Conservation (phyloP, 2,329 filamentous ascomycete species). For the Stemphylium vesicarium region DNA sequence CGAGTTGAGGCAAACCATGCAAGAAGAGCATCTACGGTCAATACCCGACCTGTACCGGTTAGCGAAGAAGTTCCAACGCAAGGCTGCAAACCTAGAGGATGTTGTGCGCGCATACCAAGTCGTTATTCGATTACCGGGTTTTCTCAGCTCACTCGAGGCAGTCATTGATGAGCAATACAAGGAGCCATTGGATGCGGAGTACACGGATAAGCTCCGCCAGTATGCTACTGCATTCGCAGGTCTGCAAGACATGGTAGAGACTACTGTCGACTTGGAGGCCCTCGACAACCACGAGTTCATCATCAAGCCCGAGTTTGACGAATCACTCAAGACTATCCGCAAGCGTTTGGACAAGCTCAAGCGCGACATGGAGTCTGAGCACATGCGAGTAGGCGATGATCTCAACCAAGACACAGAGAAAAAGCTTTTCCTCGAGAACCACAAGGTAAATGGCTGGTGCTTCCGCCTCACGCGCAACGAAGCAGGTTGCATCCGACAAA, state of each 20-base stretch:
- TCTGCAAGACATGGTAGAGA: constrained; percentile 97
- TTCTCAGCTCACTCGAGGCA: constrained; percentile 85
- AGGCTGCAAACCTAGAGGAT: constrained; percentile 89
- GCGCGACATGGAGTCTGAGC: constrained; percentile 83
- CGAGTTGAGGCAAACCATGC: constrained; percentile 91
- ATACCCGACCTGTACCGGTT: constrained; percentile 94
- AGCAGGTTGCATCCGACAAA: constrained; percentile 91
- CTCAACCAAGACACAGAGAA: constrained; percentile 94
- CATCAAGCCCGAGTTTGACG: constrained; percentile 98
- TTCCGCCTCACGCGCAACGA: constrained; percentile 91
- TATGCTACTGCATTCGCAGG: constrained; percentile 81
- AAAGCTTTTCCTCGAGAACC: constrained; percentile 97
- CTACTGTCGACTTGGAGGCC: constrained; percentile 93
- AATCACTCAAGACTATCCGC: constrained; percentile 82
- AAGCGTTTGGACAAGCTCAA: constrained; percentile 88
- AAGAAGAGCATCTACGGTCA: constrained; percentile 90
- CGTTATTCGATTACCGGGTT: constrained; percentile 86
- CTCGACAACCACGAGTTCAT: constrained; percentile 98
- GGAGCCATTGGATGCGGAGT: constrained; percentile 82
- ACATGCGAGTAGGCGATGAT: constrained; percentile 76
- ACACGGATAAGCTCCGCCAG: constrained; percentile 79
- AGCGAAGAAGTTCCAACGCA: constrained; percentile 92
- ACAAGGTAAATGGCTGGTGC: constrained; percentile 95
- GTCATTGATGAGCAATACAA: constrained; percentile 97
- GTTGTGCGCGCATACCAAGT: constrained; percentile 96